Conservation (phyloP, 441 rosid species). For the Adansonia rubrostipa region DNA sequence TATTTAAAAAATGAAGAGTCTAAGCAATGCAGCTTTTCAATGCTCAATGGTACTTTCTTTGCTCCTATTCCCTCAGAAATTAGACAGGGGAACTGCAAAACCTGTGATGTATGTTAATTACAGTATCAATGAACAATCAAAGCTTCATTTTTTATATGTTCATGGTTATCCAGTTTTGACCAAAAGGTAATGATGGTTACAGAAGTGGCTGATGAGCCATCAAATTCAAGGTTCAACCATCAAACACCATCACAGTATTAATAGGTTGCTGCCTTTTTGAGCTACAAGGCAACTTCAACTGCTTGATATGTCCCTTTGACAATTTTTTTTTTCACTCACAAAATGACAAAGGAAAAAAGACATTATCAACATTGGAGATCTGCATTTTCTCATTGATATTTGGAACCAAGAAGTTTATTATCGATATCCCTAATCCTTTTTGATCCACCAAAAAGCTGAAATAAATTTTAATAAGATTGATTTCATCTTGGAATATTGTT, state of each 20-base stretch:
- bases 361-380: not conserved
- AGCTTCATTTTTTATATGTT: not conserved
- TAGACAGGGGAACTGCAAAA: not conserved
- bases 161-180: not conserved
- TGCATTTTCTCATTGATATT: not conserved
- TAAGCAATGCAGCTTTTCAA: no score
- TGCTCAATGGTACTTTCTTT: not conserved
- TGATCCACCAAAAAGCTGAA: constrained; percentile 7
- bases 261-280: constrained; percentile 25
- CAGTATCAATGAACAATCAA: not conserved
- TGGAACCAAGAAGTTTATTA: not conserved
- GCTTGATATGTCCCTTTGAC: constrained; percentile 15
- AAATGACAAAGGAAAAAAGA: not conserved
- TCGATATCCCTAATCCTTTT: not conserved
- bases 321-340: not conserved
- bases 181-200: not conserved
- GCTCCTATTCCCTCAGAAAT: not conserved
- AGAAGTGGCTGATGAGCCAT: constrained; percentile 22
- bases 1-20: no score
- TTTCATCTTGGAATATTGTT: not conserved
- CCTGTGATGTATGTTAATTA: not conserved
- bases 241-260: not conserved
- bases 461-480: not conserved
- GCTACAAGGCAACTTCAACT: constrained; percentile 27
- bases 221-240: constrained; percentile 8